Conservation (phyloP, 169 alveolate genomes). For the Plasmodium vinckei region DNA sequence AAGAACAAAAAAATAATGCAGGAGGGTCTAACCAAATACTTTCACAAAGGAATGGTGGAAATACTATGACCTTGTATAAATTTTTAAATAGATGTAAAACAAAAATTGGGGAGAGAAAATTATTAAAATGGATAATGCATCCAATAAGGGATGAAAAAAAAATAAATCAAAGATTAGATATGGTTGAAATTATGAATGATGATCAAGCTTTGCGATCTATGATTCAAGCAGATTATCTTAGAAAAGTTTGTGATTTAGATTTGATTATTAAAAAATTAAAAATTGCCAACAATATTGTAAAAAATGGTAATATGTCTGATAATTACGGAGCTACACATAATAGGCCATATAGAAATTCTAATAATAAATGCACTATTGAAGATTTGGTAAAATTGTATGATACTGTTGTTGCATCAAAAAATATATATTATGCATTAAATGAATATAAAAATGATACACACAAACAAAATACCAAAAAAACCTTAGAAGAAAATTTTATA, state of each 20-base stretch:
- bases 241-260: slow-evolving; percentile 89
- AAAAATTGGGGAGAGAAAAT: slow-evolving; percentile 92
- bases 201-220: slow-evolving; percentile 78
- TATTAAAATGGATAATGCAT: slow-evolving; percentile 95
- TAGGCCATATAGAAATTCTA: not conserved
- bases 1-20: not conserved
- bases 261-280: slow-evolving; percentile 78
- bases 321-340: not conserved
- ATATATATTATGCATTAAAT: slow-evolving; percentile 70
- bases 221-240: slow-evolving; percentile 83
- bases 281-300: slow-evolving; percentile 63
- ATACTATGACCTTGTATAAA: slow-evolving; percentile 81
- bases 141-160: slow-evolving; percentile 94
- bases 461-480: slow-evolving; percentile 77
- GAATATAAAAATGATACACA: slow-evolving; percentile 32
- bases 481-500: slow-evolving; percentile 77
- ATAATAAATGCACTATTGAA: slow-evolving; percentile 63
- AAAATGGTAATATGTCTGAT: slow-evolving; percentile 3
- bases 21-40: too few relatives aligned
- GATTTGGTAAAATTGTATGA: slow-evolving; percentile 80
- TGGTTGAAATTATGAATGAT: slow-evolving; percentile 93
- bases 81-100: slow-evolving; percentile 95
- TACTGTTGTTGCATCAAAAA: slow-evolving; percentile 55
- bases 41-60: not conserved
- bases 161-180: slow-evolving; percentile 93